These are phyloP conservation scores for Colletotrichum plurivorum DNA, from an alignment of 2,329 filamentous ascomycete species.

Conservation along the genomic window DNA sequence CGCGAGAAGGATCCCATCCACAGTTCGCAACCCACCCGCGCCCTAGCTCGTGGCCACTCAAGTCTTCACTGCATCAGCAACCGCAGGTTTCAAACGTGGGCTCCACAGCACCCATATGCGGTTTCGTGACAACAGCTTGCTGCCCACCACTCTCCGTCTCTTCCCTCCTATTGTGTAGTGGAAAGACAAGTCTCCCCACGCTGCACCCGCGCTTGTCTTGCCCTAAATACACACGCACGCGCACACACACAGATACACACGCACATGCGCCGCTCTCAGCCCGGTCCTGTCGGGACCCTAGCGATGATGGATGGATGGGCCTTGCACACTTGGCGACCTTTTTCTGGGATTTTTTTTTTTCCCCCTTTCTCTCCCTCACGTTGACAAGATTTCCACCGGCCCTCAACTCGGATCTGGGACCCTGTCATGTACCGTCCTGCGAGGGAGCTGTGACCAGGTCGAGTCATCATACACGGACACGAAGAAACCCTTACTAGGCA, in stretches of 20 bases:
- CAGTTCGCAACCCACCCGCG: slow-evolving; percentile 9
- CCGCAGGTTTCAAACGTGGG: slow-evolving; percentile 37
- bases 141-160: slow-evolving; percentile 49
- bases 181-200: slow-evolving; percentile 6
- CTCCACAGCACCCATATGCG: slow-evolving; percentile 43
- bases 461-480: slow-evolving; percentile 33
- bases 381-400: slow-evolving; percentile 21
- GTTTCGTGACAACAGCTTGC: slow-evolving; percentile 48
- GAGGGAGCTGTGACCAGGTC: slow-evolving; percentile 36
- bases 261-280: slow-evolving; percentile 1
- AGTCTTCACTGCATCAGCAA: slow-evolving; percentile 39
- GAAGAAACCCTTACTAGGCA: slow-evolving; percentile 24
- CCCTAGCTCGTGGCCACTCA: slow-evolving; percentile 19
- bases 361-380: slow-evolving; percentile 4
- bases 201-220: slow-evolving; percentile 44
- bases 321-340: slow-evolving; percentile 35
- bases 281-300: slow-evolving; percentile 25
- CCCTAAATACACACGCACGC: slow-evolving; percentile 34
- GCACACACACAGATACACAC: not conserved
- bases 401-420: slow-evolving; percentile 15
- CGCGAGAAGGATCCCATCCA: slow-evolving; percentile 30
- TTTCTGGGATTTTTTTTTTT: not conserved
- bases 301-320: slow-evolving; percentile 35
- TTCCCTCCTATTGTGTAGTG: slow-evolving; percentile 37
- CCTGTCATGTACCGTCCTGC: slow-evolving; percentile 5